phyloP scores from a whole-genome alignment of 2,329 filamentous ascomycete species.

The Cordyceps sp. region DNA sequence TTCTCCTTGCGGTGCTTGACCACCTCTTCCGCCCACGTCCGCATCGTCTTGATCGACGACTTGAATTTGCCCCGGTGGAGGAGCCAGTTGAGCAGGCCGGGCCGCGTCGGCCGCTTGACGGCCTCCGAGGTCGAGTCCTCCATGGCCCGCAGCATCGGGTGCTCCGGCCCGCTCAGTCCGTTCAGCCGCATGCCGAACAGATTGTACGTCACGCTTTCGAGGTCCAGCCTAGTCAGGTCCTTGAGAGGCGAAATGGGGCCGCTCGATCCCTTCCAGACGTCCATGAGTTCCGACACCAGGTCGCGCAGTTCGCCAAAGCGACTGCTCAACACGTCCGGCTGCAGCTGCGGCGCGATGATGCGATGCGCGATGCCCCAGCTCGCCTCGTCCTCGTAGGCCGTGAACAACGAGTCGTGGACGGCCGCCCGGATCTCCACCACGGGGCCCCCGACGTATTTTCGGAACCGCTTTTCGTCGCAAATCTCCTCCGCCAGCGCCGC shows the following conservation, averaged over 20 bases:
- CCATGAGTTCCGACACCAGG: slow-evolving; percentile 29
- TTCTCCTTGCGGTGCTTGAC: slow-evolving; percentile 37
- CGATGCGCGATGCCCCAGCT: slow-evolving; percentile 34
- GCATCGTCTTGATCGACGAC: slow-evolving; percentile 33
- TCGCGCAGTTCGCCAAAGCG: slow-evolving; percentile 30
- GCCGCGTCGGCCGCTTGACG: slow-evolving; percentile 35
- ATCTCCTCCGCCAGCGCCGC: slow-evolving; percentile 30
- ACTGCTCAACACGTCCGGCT: slow-evolving; percentile 13
- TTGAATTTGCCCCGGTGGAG: slow-evolving; percentile 36
- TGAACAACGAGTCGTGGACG: slow-evolving; percentile 35
- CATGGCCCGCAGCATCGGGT: slow-evolving; percentile 34
- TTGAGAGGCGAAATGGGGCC: slow-evolving; percentile 26
- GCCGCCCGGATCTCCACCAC: slow-evolving; percentile 33
- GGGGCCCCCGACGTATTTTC: slow-evolving; percentile 35
- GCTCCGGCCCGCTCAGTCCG: slow-evolving; percentile 25
- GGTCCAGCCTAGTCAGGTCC: slow-evolving; percentile 34
- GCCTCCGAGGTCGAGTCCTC: slow-evolving; percentile 37
- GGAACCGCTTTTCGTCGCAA: slow-evolving; percentile 35
- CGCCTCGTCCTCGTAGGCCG: slow-evolving; percentile 29
- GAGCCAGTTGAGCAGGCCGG: slow-evolving; percentile 33
- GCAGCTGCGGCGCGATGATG: slow-evolving; percentile 30
- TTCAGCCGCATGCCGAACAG: slow-evolving; percentile 34
- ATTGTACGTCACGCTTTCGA: slow-evolving; percentile 31
- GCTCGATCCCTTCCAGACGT: slow-evolving; percentile 26
- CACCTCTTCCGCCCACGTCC: slow-evolving; percentile 37